Percentiles rank a stretch among this genome's conserved stretches.
phyloP scores from a whole-genome alignment of 164 flowering plant species.

The Chimonanthus praecox region DNA sequence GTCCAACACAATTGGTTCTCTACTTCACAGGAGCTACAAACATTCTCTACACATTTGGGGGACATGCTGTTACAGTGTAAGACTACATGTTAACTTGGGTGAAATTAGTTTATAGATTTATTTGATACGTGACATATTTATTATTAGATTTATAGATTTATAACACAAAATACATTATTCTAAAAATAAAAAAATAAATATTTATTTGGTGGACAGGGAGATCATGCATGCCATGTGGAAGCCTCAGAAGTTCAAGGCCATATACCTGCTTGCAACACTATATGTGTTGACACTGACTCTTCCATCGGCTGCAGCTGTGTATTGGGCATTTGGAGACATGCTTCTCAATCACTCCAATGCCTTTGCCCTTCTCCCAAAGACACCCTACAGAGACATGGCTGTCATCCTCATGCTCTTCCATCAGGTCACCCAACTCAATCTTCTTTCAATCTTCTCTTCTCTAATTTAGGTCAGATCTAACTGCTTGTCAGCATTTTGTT shows the following conservation, averaged over 20 bases:
- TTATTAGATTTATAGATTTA: no score
- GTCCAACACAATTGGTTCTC: conserved; percentile 83
- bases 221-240: conserved; percentile 99
- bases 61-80: conserved; percentile 99
- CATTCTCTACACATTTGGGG: conserved; percentile 99
- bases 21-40: conserved; percentile 99
- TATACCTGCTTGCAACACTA: conserved; percentile 72
- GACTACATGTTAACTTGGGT: conserved; percentile 14
- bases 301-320: conserved; percentile 78
- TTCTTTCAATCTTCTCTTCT: background rate
- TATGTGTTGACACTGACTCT: conserved; percentile 88
- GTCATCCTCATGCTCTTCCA: conserved; percentile 94
- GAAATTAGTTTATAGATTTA: no score
- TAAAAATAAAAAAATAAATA: no score
- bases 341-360: conserved; percentile 94
- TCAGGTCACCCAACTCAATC: conserved; percentile 36
- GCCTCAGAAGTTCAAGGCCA: conserved; percentile 93
- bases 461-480: background rate
- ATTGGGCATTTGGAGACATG: conserved; percentile 95
- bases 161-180: no score
- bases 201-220: conserved; percentile 45
- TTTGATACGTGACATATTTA: no score
- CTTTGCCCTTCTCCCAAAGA: conserved; percentile 77
- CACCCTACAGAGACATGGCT: conserved; percentile 72
- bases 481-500: background rate